phyloP scores from a whole-genome alignment of 2,329 filamentous ascomycete genomes.

The Penicillium sclerotigenum region DNA sequence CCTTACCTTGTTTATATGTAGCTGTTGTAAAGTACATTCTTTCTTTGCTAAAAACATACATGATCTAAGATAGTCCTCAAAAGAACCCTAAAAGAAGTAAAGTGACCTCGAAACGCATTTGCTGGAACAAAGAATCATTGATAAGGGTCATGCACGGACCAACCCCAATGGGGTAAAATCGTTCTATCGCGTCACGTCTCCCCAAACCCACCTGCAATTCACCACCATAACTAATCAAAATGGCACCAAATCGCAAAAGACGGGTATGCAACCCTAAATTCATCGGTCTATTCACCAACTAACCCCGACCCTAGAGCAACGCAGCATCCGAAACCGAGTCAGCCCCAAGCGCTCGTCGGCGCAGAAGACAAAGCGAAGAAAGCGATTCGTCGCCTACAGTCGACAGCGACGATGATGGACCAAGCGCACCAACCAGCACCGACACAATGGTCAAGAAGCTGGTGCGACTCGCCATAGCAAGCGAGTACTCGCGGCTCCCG shows the following conservation, averaged over 20 bases:
- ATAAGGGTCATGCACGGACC: conserved; percentile 24
- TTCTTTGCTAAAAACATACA: neutral
- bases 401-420: conserved; percentile 15
- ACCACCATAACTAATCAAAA: conserved; percentile 9
- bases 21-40: neutral
- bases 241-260: conserved; percentile 30
- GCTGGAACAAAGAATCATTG: conserved; percentile 3
- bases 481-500: conserved; percentile 57
- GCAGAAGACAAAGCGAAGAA: conserved; percentile 14
- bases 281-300: neutral
- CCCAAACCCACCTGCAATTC: neutral
- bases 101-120: neutral
- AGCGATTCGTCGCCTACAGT: conserved; percentile 5
- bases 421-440: conserved; percentile 28
- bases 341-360: conserved; percentile 2
- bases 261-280: conserved; percentile 19
- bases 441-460: conserved; percentile 57
- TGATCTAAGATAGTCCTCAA: neutral
- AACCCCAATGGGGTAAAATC: conserved; percentile 18
- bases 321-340: conserved; percentile 2
- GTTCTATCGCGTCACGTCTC: conserved; percentile 23
- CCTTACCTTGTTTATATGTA: too few species aligned
- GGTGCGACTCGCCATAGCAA: conserved; percentile 59
- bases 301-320: neutral
- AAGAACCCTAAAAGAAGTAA: neutral